phyloP scores from a whole-genome alignment of 345 rosid genomes.

The Laguncularia racemosa region DNA sequence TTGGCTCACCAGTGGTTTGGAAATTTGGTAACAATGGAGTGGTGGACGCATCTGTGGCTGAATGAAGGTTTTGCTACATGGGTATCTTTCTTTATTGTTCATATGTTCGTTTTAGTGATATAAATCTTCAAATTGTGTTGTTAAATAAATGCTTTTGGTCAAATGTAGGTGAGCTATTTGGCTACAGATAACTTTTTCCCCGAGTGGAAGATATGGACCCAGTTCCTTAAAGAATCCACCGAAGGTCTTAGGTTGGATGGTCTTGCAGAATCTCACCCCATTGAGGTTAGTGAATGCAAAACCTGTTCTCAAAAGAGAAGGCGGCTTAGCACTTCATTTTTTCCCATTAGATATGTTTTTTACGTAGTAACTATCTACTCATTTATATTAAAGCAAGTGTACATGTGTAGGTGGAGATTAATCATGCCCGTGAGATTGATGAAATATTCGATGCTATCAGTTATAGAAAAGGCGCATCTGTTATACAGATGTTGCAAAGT shows the following conservation, averaged over 20 bases:
- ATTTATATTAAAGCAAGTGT: too few species aligned
- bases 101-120: slow-evolving; percentile 4
- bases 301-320: too few species aligned
- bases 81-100: slow-evolving; percentile 38
- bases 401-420: slow-evolving; percentile 61
- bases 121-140: too few species aligned
- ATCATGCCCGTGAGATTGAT: slow-evolving; percentile 83
- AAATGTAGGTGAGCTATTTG: slow-evolving; percentile 79
- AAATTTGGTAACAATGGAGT: slow-evolving; percentile 98
- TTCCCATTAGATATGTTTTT: too few species aligned
- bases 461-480: slow-evolving; percentile 90
- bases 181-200: slow-evolving; percentile 90
- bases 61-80: slow-evolving; percentile 99
- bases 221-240: slow-evolving; percentile 84
- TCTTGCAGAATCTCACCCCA: slow-evolving; percentile 95
- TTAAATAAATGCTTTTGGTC: not conserved
- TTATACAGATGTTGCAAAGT: slow-evolving; percentile 93
- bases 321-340: too few species aligned
- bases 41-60: slow-evolving; percentile 99
- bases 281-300: slow-evolving; percentile 52
- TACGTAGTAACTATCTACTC: too few species aligned
- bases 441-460: slow-evolving; percentile 97
- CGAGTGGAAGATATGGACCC: slow-evolving; percentile 98
- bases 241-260: slow-evolving; percentile 88
- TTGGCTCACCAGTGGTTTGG: slow-evolving; percentile 99